Conservation (phyloP, 139 green algal species). For the Haematococcus lacustris region DNA sequence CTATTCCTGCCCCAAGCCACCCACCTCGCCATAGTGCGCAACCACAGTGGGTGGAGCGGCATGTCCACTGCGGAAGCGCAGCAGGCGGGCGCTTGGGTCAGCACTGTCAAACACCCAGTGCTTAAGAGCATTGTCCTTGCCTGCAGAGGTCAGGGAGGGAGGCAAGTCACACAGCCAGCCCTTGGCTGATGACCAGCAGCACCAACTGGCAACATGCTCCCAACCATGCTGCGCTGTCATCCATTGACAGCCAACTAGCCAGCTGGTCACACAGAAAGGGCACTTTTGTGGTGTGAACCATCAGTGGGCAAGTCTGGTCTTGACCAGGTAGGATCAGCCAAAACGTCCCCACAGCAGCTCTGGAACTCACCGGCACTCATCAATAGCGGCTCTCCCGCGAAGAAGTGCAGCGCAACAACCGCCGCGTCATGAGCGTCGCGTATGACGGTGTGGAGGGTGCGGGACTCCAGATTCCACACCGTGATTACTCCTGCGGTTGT, state of each 20-base stretch:
- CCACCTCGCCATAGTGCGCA: constrained; percentile 63
- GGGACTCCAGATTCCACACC: constrained; percentile 88
- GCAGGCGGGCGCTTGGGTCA: constrained; percentile 59
- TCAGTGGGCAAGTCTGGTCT: no score
- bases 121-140: constrained; percentile 89
- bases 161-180: no score
- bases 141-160: constrained; percentile 14
- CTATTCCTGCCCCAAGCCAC: not conserved
- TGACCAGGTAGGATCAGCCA: no score
- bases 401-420: constrained; percentile 61
- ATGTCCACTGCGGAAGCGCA: constrained; percentile 88
- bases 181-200: no score
- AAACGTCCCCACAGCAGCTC: no score
- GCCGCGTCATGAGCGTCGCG: constrained; percentile 67
- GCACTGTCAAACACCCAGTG: constrained; percentile 88
- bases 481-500: constrained; percentile 63
- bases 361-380: constrained; percentile 60
- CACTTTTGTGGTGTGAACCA: no score
- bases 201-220: no score
- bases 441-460: constrained; percentile 67
- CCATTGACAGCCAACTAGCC: no score
- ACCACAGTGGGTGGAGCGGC: constrained; percentile 68
- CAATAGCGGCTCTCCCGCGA: constrained; percentile 74
- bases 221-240: no score
- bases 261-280: no score